Evolutionary conservation across 2,329 filamentous ascomycete genomes (phyloP).

Genomic region (Tolypocladium tropicale): DNA sequence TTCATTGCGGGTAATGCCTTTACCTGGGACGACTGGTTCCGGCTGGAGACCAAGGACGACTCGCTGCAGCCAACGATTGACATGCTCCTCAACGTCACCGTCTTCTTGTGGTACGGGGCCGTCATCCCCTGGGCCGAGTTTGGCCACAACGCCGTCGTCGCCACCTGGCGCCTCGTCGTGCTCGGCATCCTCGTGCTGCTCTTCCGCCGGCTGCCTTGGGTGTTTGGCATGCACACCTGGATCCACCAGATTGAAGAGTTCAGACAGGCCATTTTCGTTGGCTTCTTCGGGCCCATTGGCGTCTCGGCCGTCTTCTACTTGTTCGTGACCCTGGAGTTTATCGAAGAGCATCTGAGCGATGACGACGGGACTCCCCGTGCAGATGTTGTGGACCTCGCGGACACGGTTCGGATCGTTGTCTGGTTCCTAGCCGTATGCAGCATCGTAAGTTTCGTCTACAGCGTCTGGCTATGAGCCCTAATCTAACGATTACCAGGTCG

Average conservation of each 20-base stretch:
- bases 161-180: slow-evolving; percentile 61
- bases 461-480: background rate
- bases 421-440: slow-evolving; percentile 84
- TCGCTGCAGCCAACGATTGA: slow-evolving; percentile 90
- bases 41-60: slow-evolving; percentile 78
- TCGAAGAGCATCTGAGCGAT: slow-evolving; percentile 38
- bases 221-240: slow-evolving; percentile 61
- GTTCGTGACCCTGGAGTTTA: slow-evolving; percentile 69
- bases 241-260: slow-evolving; percentile 71
- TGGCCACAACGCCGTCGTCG: slow-evolving; percentile 53
- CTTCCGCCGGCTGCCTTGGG: slow-evolving; percentile 65
- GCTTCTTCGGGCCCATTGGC: slow-evolving; percentile 88
- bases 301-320: slow-evolving; percentile 88
- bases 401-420: slow-evolving; percentile 61
- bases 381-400: slow-evolving; percentile 56
- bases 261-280: slow-evolving; percentile 73
- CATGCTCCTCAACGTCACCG: slow-evolving; percentile 80
- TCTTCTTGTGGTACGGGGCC: slow-evolving; percentile 89
- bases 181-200: slow-evolving; percentile 69
- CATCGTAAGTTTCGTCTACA: slow-evolving; percentile 46
- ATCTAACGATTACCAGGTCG: slow-evolving; percentile 29
- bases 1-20: slow-evolving; percentile 89
- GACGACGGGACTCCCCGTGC: slow-evolving; percentile 49
- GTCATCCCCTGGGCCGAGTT: slow-evolving; percentile 75
- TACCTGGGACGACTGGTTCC: slow-evolving; percentile 92